Evolutionary conservation across 2,329 filamentous ascomycete genomes (phyloP), one percentile per base, ranked within the genome.

Genomic region (Alternaria incomplexa): DNA sequence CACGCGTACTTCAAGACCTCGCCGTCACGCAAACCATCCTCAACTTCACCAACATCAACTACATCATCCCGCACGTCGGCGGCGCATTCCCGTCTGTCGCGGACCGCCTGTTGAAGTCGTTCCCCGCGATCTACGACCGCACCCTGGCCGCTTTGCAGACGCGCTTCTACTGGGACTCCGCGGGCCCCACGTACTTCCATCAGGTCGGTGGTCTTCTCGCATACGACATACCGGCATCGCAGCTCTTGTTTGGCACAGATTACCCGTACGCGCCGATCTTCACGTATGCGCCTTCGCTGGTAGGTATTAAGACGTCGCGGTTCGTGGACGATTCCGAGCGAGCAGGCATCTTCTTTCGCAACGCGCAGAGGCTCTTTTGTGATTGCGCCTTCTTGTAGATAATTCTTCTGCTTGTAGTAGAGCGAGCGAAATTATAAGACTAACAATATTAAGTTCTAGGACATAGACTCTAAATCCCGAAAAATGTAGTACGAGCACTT

Each of bases 21-120:
- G 40, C 54, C n/a, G 36, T 64, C 13, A 58, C 57, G 20, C 58
- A 50, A 8, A 64, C 61, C 0, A 22, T 59, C 1, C 43, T 61
- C 5, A 64, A 66, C 50, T 64, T 62, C n/a, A 64, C 61, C 2
- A 54, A 52, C 12, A 23, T 66, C 25, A 56, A 64, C 44, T 64
- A 53, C 12, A 64, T 66, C 12, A 40, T 66, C 9, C 58, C 62
- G 9, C 64, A 66, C 44, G 58, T 51, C 3, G 62, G 64, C 5
- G 62, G 62, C 17, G 56, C 64, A 22, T 64, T 56, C 13, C 64
- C 62, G 2, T 61, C 50, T 9, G 47, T 66, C 11, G 55, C 52
- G 3, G 50, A 56, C 22, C 32, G 64, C 15, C 40, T 61, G 26
- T 36, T 63, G 45, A 59, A 52, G 20, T 43, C 45, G 4, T 56